Percentiles rank a stretch among this genome's conserved stretches.
Evolutionary conservation across 139 green algal genomes (phyloP).

Genomic region (Tetratostichococcus sp.): DNA sequence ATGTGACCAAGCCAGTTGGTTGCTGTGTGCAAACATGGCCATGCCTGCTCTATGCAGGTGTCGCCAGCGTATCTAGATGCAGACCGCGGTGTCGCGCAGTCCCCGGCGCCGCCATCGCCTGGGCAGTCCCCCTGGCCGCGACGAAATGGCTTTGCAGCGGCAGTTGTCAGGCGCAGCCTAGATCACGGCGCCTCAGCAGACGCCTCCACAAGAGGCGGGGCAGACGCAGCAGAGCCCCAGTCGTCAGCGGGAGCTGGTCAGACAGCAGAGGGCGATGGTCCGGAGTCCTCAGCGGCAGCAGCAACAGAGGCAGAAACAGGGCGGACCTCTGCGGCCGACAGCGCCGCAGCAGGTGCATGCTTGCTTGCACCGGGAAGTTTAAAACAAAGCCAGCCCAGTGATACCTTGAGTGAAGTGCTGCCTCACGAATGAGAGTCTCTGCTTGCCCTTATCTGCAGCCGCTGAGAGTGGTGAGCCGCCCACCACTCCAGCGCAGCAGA

Average conservation of each 20-base stretch:
- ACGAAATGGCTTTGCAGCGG: too few species aligned
- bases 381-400: too few species aligned
- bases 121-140: slow-evolving; percentile 12
- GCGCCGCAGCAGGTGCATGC: too few species aligned
- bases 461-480: not conserved
- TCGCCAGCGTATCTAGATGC: slow-evolving; percentile 18
- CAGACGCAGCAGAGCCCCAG: not conserved
- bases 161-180: too few species aligned
- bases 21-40: too few species aligned
- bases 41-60: slow-evolving; percentile 27
- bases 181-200: not conserved
- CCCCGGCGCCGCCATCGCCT: slow-evolving; percentile 6
- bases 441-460: too few species aligned
- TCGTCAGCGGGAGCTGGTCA: not conserved
- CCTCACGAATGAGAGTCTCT: too few species aligned
- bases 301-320: slow-evolving; percentile 3
- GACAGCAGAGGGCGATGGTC: not conserved
- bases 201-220: not conserved
- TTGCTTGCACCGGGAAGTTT: too few species aligned
- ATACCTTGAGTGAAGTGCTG: too few species aligned
- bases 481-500: slow-evolving; percentile 1
- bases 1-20: too few species aligned
- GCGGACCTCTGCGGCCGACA: too few species aligned
- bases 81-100: slow-evolving; percentile 9
- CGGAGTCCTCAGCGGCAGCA: not conserved